These are phyloP conservation scores for Hypoxylon sp. DNA, from an alignment of 2,329 filamentous ascomycete species.

Conservation along the genomic window DNA sequence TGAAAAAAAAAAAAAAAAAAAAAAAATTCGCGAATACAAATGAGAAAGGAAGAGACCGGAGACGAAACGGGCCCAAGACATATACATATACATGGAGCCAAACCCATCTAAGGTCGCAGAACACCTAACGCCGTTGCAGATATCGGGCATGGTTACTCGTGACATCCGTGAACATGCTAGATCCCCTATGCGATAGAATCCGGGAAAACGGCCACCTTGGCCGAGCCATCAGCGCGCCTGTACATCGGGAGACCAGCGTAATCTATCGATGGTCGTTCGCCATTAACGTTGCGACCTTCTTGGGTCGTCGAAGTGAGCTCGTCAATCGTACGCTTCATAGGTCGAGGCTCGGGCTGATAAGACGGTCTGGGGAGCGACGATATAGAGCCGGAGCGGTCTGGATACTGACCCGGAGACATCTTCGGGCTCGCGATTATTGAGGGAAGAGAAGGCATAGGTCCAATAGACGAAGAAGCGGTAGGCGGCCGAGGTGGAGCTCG, in stretches of 20 bases:
- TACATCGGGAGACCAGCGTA: conserved; percentile 32
- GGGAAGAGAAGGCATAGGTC: conserved; percentile 36
- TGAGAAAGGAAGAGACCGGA: conserved; percentile 8
- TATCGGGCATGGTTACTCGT: conserved; percentile 20
- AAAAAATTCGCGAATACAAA: conserved; percentile 8
- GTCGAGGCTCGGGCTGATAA: conserved; percentile 32
- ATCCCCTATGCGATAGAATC: conserved; percentile 25
- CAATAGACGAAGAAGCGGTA: conserved; percentile 37
- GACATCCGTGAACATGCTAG: conserved; percentile 31
- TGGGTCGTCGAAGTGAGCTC: conserved; percentile 38
- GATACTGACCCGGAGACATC: conserved; percentile 31
- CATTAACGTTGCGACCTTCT: conserved; percentile 38
- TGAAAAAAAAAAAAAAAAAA: too few relatives aligned
- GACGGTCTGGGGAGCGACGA: conserved; percentile 36
- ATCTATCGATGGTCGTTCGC: conserved; percentile 35
- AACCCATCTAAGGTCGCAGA: conserved; percentile 16
- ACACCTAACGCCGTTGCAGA: conserved; percentile 28
- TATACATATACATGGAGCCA: conserved; percentile 24
- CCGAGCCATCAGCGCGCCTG: conserved; percentile 38
- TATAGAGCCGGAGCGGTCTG: conserved; percentile 34
- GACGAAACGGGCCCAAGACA: conserved; percentile 9
- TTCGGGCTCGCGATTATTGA: conserved; percentile 37
- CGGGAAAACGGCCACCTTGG: conserved; percentile 23
- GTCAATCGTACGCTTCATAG: conserved; percentile 40
- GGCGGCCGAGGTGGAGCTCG: conserved; percentile 32